Evolutionary conservation across 352 stramenopile species (phyloP).

Genomic region (Globisporangium iwayamae): DNA sequence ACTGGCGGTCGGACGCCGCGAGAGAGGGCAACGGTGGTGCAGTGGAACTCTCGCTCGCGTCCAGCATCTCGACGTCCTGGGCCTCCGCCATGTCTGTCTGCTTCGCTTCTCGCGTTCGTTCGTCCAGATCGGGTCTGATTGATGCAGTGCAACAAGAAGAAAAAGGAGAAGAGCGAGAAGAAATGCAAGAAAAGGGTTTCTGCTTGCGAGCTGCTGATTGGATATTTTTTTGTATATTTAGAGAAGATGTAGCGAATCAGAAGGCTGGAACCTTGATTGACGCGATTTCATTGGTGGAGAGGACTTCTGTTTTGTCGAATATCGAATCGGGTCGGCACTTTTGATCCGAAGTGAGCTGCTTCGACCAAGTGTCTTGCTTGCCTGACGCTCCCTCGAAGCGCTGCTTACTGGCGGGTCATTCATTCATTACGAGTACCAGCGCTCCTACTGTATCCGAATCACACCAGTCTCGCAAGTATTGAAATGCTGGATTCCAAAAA

Average conservation of each 20-base stretch:
- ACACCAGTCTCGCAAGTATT: too few species aligned
- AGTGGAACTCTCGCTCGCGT: constrained; percentile 4
- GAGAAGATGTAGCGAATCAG: background rate
- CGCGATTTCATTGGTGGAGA: background rate
- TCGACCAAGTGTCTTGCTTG: too few species aligned
- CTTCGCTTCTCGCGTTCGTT: too few species aligned
- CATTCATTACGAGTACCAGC: too few species aligned
- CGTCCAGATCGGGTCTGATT: background rate
- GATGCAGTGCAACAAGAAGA: background rate
- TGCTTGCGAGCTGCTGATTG: background rate
- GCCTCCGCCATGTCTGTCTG: background rate
- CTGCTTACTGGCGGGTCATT: too few species aligned
- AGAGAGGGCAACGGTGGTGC: background rate
- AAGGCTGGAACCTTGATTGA: background rate
- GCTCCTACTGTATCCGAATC: too few species aligned
- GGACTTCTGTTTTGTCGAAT: background rate
- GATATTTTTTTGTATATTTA: background rate
- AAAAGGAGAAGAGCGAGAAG: background rate
- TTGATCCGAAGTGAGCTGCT: too few species aligned
- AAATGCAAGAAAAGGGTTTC: background rate
- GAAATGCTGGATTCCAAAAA: too few species aligned
- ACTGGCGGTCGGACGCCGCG: constrained; percentile 38
- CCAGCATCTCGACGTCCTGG: constrained; percentile 17
- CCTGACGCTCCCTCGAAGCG: too few species aligned
- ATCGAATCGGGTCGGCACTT: too few species aligned